Base-by-base conservation (phyloP, 768 basidiomycete genomes). In the Pholiota molesta region DNA sequence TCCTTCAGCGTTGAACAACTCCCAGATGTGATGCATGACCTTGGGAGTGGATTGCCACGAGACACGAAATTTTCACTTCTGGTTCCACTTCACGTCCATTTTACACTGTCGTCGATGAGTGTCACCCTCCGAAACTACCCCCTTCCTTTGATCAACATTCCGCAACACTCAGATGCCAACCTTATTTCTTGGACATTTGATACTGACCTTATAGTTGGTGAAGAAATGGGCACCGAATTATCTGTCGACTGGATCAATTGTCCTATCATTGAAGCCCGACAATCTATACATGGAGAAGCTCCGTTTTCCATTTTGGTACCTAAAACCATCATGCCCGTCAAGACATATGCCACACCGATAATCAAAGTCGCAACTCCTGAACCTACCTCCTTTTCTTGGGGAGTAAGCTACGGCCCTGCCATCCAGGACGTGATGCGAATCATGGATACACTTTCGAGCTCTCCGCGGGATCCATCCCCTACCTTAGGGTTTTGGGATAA, bases 401-500 rank as follows among this genome's bases (percentile, higher is more conserved):
- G 92, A 16, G 85, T 94, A 47, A 95, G 95, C 64, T 92, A 94
- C 64, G 84, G 86, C 49, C 90, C 95, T 17, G 90, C 88, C 1
- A 91, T 92, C 23, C 92, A 95, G 70, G 96, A 97, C 70, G 72
- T 97, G 49, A 88, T 92, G 81, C 84, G 87, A 49, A 81, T 95
- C 19, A 71, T 98, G 28, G 96, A 97, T 60, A 89, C 89, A 2
- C 70, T 99, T 57, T 86, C 91, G 2, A 87, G 87, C 65, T 81
- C 91, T 19, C 86, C 92, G 54, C 83, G 86, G 49, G 96, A 99
- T 74, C 80, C 85, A 21, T 96, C 94, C 2, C 91, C 93, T 13
- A 81, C 85, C 10, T 69, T 97, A 63, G 96, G 95, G 7, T 97
- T 97, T 72, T 97, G 96, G 96, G 96, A 98, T 73, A 98, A 97